Conservation (phyloP, 345 rosid species). For the Populus tremula region DNA sequence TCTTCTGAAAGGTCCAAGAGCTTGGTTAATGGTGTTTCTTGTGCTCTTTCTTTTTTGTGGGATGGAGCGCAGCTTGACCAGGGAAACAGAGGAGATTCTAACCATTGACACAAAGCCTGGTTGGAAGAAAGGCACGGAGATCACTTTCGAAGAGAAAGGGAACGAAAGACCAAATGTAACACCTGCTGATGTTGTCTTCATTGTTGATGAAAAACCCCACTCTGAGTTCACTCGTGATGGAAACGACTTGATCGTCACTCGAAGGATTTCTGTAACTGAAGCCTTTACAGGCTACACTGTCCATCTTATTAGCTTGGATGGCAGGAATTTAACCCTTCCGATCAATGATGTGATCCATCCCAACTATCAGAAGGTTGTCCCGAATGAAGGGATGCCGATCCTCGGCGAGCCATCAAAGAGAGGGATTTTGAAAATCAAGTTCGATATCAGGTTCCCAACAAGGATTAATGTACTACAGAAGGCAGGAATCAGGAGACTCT, state of each 20-base stretch:
- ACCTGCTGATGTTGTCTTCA: no score
- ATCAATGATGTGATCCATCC: constrained; percentile 14
- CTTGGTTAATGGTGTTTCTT: no score
- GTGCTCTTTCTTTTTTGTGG: no score
- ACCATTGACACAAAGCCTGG: constrained; percentile 64
- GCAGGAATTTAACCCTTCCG: constrained; percentile 17
- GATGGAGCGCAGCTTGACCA: neutral
- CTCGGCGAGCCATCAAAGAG: constrained; percentile 1
- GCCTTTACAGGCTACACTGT: constrained; percentile 25
- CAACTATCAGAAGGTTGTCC: constrained; percentile 15
- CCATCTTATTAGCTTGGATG: constrained; percentile 23
- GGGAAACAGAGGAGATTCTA: constrained; percentile 3
- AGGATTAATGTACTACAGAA: constrained; percentile 9
- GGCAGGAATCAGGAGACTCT: neutral
- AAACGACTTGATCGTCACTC: constrained; percentile 14
- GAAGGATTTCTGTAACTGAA: constrained; percentile 22
- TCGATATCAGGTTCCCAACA: constrained; percentile 22
- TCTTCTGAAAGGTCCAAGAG: no score
- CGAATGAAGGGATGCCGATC: constrained; percentile 24
- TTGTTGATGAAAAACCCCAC: constrained; percentile 16
- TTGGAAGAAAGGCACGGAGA: constrained; percentile 61
- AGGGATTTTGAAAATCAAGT: constrained; percentile 21
- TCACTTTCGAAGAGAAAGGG: constrained; percentile 14
- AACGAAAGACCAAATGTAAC: no score
- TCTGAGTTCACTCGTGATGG: constrained; percentile 19